Conservation (phyloP, 1,139 yeast genomes). For the Spathaspora sp. region DNA sequence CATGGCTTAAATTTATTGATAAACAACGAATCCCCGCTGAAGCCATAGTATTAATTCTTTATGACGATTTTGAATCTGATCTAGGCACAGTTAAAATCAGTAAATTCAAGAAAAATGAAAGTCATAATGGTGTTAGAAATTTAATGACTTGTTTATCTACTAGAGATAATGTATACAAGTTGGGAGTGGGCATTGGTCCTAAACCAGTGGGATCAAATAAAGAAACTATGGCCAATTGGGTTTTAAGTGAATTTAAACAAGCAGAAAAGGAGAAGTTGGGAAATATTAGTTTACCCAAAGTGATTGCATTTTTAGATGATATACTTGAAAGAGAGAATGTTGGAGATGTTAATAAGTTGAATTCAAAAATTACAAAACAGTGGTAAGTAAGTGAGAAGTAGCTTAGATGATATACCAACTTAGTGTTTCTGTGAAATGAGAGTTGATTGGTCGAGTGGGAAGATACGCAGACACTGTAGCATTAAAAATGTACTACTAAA, state of each 20-base stretch:
- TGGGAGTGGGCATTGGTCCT: constrained; percentile 48
- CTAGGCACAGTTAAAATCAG: constrained; percentile 31
- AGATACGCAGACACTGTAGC: no score
- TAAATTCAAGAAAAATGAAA: constrained; percentile 34
- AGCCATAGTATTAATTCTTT: constrained; percentile 26
- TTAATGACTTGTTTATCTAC: constrained; percentile 11
- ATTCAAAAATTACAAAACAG: constrained; percentile 16
- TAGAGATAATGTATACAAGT: constrained; percentile 21
- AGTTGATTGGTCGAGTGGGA: no score
- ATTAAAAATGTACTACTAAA: neutral
- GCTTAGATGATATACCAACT: no score
- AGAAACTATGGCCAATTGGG: constrained; percentile 43
- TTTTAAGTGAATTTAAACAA: constrained; percentile 28
- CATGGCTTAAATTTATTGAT: constrained; percentile 23
- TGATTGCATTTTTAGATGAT: constrained; percentile 20
- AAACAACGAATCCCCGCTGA: constrained; percentile 15
- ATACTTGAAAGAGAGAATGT: constrained; percentile 17
- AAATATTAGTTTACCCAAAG: constrained; percentile 16
- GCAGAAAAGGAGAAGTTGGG: constrained; percentile 20
- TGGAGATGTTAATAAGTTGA: constrained; percentile 22
- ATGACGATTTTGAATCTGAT: constrained; percentile 41
- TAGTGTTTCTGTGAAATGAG: no score
- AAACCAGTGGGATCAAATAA: constrained; percentile 36
- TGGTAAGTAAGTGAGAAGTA: constrained; percentile 7
- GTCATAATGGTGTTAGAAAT: constrained; percentile 43